Evolutionary conservation across 805 yeast genomes (phyloP).

Genomic region (Sugiyamaella boreocaroliniensis): DNA sequence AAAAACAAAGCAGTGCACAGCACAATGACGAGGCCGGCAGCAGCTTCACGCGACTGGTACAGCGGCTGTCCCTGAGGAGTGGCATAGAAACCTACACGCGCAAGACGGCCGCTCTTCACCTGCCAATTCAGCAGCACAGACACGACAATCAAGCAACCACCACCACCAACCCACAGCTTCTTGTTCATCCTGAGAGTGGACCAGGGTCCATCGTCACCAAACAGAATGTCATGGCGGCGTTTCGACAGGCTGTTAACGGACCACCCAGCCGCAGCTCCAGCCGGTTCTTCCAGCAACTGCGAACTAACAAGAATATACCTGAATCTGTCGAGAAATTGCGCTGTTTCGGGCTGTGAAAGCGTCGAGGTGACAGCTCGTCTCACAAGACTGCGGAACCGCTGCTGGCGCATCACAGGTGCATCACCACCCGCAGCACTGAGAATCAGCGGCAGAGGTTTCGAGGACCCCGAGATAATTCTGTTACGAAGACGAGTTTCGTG

Average conservation of each 20-base stretch:
- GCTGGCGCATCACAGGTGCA: constrained; percentile 12
- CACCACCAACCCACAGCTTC: constrained; percentile 29
- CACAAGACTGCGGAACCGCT: constrained; percentile 22
- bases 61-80: constrained; percentile 3
- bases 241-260: constrained; percentile 5
- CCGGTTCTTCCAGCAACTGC: constrained; percentile 33
- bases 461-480: not conserved
- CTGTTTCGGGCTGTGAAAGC: constrained; percentile 25
- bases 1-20: constrained; percentile 25
- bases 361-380: constrained; percentile 23
- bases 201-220: constrained; percentile 21
- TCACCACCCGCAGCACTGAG: constrained; percentile 8
- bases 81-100: not conserved
- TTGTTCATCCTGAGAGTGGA: constrained; percentile 11
- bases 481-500: not conserved
- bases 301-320: constrained; percentile 45
- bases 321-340: constrained; percentile 43
- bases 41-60: constrained; percentile 3
- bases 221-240: constrained; percentile 14
- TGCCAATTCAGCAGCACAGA: constrained; percentile 30
- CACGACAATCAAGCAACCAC: constrained; percentile 31
- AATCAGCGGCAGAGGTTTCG: constrained; percentile 13
- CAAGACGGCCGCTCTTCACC: constrained; percentile 5
- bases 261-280: constrained; percentile 2
- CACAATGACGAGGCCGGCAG: constrained; percentile 23